Conservation (phyloP, 805 yeast genomes). For the Naumovozyma castellii region DNA sequence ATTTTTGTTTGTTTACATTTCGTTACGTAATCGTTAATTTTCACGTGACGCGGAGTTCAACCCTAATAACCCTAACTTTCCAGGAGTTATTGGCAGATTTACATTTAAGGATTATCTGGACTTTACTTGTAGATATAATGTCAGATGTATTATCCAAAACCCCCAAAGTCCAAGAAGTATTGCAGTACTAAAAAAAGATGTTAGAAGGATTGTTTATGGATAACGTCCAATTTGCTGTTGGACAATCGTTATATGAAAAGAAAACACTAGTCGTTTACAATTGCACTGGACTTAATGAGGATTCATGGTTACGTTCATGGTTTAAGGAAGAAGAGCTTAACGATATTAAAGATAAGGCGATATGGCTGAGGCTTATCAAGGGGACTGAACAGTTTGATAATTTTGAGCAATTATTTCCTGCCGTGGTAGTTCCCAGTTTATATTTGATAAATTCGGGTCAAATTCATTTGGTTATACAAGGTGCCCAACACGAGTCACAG, state of each 20-base stretch:
- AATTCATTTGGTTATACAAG: constrained; percentile 36
- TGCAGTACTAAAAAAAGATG: constrained; percentile 5
- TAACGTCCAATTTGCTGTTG: constrained; percentile 34
- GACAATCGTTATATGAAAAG: constrained; percentile 28
- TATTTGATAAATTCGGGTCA: constrained; percentile 43
- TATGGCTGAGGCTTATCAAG: constrained; percentile 35
- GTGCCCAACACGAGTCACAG: too few relatives aligned
- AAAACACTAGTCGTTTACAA: constrained; percentile 36
- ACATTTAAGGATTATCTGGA: too few relatives aligned
- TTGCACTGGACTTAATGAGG: constrained; percentile 18
- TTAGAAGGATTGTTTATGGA: constrained; percentile 10
- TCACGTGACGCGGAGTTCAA: too few relatives aligned
- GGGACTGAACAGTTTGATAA: constrained; percentile 36
- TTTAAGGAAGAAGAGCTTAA: constrained; percentile 10
- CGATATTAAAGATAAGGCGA: constrained; percentile 17
- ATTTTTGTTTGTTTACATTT: too few relatives aligned
- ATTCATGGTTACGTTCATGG: constrained; percentile 24
- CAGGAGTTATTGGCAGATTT: too few relatives aligned
- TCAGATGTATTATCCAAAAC: too few relatives aligned
- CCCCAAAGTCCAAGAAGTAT: too few relatives aligned
- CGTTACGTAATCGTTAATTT: too few relatives aligned
- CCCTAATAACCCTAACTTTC: too few relatives aligned
- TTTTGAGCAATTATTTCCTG: constrained; percentile 50
- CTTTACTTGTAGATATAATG: too few relatives aligned
- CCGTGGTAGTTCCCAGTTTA: constrained; percentile 44